Base-by-base conservation (phyloP, 177 flowering plant species). In the Tripterygium wilfordii region DNA sequence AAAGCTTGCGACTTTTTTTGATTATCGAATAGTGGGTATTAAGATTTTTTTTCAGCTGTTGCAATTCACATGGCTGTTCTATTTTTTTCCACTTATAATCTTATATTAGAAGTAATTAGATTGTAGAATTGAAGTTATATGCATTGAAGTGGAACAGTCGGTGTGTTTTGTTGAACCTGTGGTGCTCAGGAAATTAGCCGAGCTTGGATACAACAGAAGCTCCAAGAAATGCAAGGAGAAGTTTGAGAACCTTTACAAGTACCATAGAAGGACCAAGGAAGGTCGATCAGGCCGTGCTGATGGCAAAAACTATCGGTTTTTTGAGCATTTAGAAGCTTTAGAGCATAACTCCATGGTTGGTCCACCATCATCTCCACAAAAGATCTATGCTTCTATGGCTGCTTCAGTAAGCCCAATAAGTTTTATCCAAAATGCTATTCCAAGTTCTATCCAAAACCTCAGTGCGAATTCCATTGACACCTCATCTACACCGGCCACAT, bases 141-240 rank as follows among this genome's bases (percentile, higher is more conserved):
- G n/a, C n/a, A n/a, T n/a, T n/a, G n/a, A n/a, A n/a, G n/a, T n/a
- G n/a, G n/a, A n/a, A n/a, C n/a, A n/a, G n/a, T n/a, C n/a, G n/a
- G n/a, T 36, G 18, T 15, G 18, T 36, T 36, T 36, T 36, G 18
- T 36, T 36, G 3, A n/a, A 4, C 17, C 20, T 36, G n/a, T n/a
- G n/a, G n/a, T n/a, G n/a, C n/a, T 39, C 78, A 88, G 96, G 74
- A 88, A 85, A 69, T 47, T 88, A 45, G 78, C 69, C 21, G 88
- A 83, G 63, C 72, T 77, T 49, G 96, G 96, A 3, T 85, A 69
- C 58, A 67, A 79, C 24, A 50, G 96, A 50, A 82, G 69, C 45
- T 67, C 83, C 22, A 88, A 85, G 79, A 88, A 88, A 62, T 88
- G 96, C 76, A 88, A 74, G 54, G 96, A 88, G 75, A 88, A 88